Evolutionary conservation across 2,329 filamentous ascomycete genomes (phyloP).

Genomic region (Clonostachys chloroleuca): DNA sequence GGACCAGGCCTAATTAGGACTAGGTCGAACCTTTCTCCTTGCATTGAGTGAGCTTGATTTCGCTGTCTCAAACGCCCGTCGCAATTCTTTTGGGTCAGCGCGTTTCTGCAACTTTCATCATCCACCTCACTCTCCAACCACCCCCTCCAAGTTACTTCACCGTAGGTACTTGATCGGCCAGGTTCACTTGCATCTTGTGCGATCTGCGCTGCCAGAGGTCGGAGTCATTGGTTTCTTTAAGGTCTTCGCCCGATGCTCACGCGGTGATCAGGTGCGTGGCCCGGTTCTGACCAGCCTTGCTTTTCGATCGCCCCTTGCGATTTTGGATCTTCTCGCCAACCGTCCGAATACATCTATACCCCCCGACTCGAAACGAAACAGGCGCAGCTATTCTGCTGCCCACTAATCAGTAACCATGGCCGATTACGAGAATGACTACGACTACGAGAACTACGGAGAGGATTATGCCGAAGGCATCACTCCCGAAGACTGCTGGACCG

Average conservation of each 20-base stretch:
- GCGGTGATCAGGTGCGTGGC: too few relatives aligned
- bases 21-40: not conserved
- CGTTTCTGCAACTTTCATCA: conserved; percentile 1
- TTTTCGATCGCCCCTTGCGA: too few relatives aligned
- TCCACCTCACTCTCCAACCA: not conserved
- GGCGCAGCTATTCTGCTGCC: too few relatives aligned
- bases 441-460: conserved; percentile 68
- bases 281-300: too few relatives aligned
- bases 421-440: conserved; percentile 52
- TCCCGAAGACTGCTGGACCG: conserved; percentile 96
- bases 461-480: conserved; percentile 71
- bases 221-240: too few relatives aligned
- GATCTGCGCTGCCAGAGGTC: too few relatives aligned
- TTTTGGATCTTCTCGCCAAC: too few relatives aligned
- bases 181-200: too few relatives aligned
- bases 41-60: not conserved
- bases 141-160: not conserved
- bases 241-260: too few relatives aligned
- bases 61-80: not conserved
- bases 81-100: conserved; percentile 1
- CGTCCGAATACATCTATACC: too few relatives aligned
- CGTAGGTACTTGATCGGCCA: not conserved
- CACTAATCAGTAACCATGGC: conserved; percentile 32
- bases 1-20: not conserved
- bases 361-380: too few relatives aligned